Conservation (phyloP, 192 early-diverging fungal species). For the Backusella morwellensis region DNA sequence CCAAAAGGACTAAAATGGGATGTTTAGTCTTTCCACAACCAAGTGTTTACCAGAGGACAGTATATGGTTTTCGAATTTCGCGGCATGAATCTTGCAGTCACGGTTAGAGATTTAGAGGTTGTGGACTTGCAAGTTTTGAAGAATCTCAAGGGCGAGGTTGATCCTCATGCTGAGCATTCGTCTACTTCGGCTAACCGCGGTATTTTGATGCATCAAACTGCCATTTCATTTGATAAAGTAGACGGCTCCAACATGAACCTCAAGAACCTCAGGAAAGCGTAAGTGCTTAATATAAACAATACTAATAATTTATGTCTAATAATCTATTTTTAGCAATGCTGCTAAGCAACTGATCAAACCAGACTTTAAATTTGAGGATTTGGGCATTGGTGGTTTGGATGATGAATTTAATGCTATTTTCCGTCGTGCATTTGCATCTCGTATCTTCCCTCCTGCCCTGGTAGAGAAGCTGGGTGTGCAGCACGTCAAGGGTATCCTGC, state of each 20-base stretch:
- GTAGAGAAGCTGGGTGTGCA: constrained; percentile 96
- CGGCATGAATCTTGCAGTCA: constrained; percentile 59
- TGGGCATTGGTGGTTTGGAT: constrained; percentile 98
- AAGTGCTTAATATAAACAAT: background rate
- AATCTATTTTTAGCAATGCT: constrained; percentile 43
- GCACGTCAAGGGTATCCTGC: constrained; percentile 92
- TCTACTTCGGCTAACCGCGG: constrained; percentile 47
- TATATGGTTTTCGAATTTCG: constrained; percentile 81
- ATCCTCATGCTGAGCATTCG: constrained; percentile 7
- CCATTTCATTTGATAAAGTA: constrained; percentile 68
- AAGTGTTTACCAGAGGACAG: constrained; percentile 81
- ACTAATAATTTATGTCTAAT: background rate
- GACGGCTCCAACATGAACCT: constrained; percentile 75
- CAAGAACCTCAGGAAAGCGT: constrained; percentile 49
- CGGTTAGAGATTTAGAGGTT: constrained; percentile 44
- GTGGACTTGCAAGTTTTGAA: constrained; percentile 57
- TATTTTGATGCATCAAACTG: constrained; percentile 71
- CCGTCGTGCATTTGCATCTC: constrained; percentile 94
- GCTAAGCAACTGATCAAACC: constrained; percentile 85
- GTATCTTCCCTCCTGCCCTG: constrained; percentile 91
- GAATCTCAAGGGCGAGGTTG: constrained; percentile 34
- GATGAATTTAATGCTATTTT: constrained; percentile 93
- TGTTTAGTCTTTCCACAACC: constrained; percentile 64
- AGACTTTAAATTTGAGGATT: constrained; percentile 94
- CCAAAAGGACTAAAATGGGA: background rate